Percentiles rank a stretch among this genome's conserved stretches.
phyloP scores from a whole-genome alignment of 345 rosid genomes.

The Citrus glauca region DNA sequence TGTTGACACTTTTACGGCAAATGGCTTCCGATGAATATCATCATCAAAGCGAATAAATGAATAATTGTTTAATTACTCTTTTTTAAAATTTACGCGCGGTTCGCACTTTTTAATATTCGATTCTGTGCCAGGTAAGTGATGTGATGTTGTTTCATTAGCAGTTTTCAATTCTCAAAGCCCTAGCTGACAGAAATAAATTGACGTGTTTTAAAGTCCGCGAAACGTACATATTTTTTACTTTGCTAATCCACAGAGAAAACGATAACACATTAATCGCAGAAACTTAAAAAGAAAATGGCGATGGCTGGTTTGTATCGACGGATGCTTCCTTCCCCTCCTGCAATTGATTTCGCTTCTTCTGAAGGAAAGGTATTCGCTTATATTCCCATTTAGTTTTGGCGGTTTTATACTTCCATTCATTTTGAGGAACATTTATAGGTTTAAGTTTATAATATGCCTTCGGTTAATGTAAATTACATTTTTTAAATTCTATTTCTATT shows the following conservation, averaged over 20 bases:
- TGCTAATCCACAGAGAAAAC: background rate
- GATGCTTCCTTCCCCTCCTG: slow-evolving; percentile 70
- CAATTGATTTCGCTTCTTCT: slow-evolving; percentile 72
- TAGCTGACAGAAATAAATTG: background rate
- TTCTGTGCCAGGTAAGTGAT: too few species aligned
- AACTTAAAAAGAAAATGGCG: slow-evolving; percentile 33
- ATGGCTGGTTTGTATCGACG: slow-evolving; percentile 71
- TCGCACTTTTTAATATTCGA: too few species aligned
- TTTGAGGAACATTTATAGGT: background rate
- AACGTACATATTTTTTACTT: background rate
- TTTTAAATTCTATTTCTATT: background rate
- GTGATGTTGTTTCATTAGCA: too few species aligned
- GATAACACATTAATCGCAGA: background rate
- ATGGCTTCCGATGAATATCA: too few species aligned
- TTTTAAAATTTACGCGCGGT: too few species aligned
- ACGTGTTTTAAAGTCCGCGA: background rate
- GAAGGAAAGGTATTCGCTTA: slow-evolving; percentile 60
- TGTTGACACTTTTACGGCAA: too few species aligned
- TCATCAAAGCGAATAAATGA: too few species aligned
- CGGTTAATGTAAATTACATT: background rate
- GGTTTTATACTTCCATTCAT: background rate
- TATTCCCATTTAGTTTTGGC: background rate
- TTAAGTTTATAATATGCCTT: background rate
- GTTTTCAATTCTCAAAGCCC: background rate
- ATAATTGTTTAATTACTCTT: too few species aligned